A percentile compares a stretch with the other conserved stretches of the same genome.
These are phyloP conservation scores for Lagenaria siceraria DNA, from an alignment of 306 rosid species.

Conservation along the genomic window DNA sequence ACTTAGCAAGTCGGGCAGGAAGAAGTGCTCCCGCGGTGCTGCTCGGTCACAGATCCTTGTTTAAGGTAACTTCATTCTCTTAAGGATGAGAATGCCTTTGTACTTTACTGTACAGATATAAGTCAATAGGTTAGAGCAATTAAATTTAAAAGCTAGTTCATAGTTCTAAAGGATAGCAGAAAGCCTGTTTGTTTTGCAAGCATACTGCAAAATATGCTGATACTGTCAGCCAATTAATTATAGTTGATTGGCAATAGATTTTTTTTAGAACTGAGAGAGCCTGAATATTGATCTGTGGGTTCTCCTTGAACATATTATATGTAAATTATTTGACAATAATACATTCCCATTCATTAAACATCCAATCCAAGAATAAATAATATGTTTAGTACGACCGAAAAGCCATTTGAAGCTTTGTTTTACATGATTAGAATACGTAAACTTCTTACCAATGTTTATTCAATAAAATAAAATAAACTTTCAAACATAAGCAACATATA, in stretches of 20 bases:
- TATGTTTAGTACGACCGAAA: neutral
- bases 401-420: neutral
- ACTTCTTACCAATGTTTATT: neutral
- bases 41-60: slow-evolving; percentile 83
- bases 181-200: neutral
- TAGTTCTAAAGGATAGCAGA: neutral
- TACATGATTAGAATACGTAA: neutral
- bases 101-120: slow-evolving; percentile 11
- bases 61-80: slow-evolving; percentile 15
- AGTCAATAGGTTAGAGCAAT: slow-evolving; percentile 1
- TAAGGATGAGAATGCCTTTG: neutral
- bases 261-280: neutral
- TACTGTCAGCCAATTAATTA: neutral
- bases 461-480: neutral
- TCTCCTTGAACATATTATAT: neutral
- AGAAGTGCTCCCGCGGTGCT: slow-evolving; percentile 64
- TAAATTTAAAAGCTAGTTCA: neutral
- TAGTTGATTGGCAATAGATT: neutral
- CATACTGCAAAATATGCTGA: neutral
- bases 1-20: slow-evolving; percentile 70
- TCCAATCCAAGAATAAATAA: too few relatives aligned
- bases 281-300: neutral
- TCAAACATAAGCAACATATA: neutral
- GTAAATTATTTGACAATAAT: neutral
- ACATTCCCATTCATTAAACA: neutral